Evolutionary conservation across 805 yeast genomes (phyloP).

Genomic region (Yamadazyma scolyti): DNA sequence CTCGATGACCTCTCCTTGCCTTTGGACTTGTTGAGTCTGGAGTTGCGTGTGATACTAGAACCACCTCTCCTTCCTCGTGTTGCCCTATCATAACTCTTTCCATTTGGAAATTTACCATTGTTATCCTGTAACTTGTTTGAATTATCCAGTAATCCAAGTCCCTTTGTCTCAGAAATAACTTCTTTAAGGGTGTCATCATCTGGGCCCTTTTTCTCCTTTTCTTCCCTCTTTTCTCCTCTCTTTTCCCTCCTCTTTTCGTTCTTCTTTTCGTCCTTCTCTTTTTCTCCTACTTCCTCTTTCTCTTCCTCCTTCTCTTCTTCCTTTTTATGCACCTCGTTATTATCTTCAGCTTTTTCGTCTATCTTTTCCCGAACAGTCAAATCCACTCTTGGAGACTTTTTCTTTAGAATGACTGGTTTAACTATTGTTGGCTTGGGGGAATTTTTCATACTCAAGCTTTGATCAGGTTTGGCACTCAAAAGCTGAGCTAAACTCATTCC

Average conservation of each 20-base stretch:
- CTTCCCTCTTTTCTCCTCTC: constrained; percentile 1
- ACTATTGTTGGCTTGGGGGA: constrained; percentile 21
- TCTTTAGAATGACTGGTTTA: constrained; percentile 39
- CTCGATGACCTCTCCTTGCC: constrained; percentile 9
- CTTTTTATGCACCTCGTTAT: constrained; percentile 1
- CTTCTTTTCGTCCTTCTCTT: neutral
- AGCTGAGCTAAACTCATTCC: constrained; percentile 38
- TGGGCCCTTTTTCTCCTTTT: neutral
- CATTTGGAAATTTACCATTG: too few species aligned
- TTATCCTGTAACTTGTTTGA: too few species aligned
- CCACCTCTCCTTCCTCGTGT: too few species aligned
- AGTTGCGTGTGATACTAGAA: neutral
- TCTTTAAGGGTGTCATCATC: neutral
- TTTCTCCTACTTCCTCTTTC: neutral
- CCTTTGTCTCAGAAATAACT: too few species aligned
- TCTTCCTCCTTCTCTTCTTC: neutral
- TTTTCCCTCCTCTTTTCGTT: constrained; percentile 1
- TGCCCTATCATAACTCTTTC: too few species aligned
- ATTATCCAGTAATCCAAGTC: too few species aligned
- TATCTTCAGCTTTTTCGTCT: constrained; percentile 4
- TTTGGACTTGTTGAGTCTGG: constrained; percentile 10
- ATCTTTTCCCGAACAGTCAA: constrained; percentile 12
- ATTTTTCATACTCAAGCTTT: constrained; percentile 7
- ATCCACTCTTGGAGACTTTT: constrained; percentile 17
- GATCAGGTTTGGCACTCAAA: constrained; percentile 21